A percentile compares a stretch with the other conserved stretches of the same genome.
Evolutionary conservation across 768 basidiomycete genomes (phyloP).

Genomic region (Mycena polygramma): DNA sequence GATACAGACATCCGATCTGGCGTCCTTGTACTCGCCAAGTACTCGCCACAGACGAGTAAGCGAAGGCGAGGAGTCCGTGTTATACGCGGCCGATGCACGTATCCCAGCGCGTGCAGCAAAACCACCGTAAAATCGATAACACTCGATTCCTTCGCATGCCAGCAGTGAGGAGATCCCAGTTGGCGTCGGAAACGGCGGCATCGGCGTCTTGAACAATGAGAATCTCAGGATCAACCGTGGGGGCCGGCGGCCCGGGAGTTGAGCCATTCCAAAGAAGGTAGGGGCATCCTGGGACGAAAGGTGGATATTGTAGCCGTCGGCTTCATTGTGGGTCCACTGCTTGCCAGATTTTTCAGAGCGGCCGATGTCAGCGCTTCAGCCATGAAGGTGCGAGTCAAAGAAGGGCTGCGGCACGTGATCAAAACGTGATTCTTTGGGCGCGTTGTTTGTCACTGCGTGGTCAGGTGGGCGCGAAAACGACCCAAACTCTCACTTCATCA

Average conservation of each 20-base stretch:
- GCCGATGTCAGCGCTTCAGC: constrained; percentile 1
- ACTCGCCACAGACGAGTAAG: constrained; percentile 46
- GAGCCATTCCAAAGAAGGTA: constrained; percentile 28
- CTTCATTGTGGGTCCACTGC: constrained; percentile 1
- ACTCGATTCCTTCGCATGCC: constrained; percentile 43
- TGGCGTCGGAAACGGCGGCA: constrained; percentile 7
- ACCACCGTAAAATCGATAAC: constrained; percentile 48
- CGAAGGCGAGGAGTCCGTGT: constrained; percentile 41
- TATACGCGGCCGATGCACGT: constrained; percentile 25
- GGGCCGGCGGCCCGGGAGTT: no score
- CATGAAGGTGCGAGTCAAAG: no score
- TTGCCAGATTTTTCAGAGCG: background rate
- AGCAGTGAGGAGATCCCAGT: constrained; percentile 40
- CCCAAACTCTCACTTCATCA: no score
- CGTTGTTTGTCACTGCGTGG: no score
- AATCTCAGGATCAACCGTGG: constrained; percentile 26
- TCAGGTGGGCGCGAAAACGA: no score
- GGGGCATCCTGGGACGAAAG: constrained; percentile 23
- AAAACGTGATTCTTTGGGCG: no score
- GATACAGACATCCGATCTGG: constrained; percentile 49
- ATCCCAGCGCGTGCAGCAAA: constrained; percentile 41
- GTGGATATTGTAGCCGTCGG: constrained; percentile 10
- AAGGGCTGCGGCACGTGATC: no score
- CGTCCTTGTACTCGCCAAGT: no score
- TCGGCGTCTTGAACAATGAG: constrained; percentile 19